Evolutionary conservation across 148 eudicot genomes (phyloP).

Genomic region (Rheum nobile): DNA sequence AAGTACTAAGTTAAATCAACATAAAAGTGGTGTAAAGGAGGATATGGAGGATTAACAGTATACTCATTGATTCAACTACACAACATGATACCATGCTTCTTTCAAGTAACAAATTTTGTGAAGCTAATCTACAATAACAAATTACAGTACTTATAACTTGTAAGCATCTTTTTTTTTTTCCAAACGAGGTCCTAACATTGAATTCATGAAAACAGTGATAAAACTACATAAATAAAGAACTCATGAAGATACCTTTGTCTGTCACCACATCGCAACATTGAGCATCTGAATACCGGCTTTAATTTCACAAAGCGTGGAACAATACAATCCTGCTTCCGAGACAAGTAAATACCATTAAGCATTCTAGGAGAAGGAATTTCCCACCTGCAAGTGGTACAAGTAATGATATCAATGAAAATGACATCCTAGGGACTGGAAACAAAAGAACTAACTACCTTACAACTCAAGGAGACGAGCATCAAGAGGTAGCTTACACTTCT

Average conservation of each 20-base stretch:
- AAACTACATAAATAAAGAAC: background rate
- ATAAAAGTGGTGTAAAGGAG: background rate
- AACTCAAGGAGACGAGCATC: background rate
- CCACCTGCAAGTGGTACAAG: conserved; percentile 48
- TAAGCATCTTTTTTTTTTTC: background rate
- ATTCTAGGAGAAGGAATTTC: conserved; percentile 73
- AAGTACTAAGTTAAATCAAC: background rate
- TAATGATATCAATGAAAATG: background rate
- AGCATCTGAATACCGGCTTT: conserved; percentile 74
- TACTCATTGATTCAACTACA: background rate
- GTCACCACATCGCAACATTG: conserved; percentile 51
- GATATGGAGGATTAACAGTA: background rate
- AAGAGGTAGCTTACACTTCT: conserved; percentile 66
- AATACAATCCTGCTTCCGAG: conserved; percentile 27
- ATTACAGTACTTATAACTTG: background rate
- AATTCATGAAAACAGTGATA: background rate
- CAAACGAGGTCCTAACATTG: background rate
- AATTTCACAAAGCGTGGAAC: conserved; percentile 83
- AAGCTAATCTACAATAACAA: no score
- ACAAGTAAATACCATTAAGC: conserved; percentile 40
- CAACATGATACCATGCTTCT: background rate
- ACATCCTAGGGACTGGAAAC: background rate
- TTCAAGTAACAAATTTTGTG: background rate
- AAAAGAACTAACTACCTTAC: background rate
- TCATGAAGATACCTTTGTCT: conserved; percentile 47